Evolutionary conservation across 176 grass and related monocot species (phyloP).

Genomic region (Musa beccarii): DNA sequence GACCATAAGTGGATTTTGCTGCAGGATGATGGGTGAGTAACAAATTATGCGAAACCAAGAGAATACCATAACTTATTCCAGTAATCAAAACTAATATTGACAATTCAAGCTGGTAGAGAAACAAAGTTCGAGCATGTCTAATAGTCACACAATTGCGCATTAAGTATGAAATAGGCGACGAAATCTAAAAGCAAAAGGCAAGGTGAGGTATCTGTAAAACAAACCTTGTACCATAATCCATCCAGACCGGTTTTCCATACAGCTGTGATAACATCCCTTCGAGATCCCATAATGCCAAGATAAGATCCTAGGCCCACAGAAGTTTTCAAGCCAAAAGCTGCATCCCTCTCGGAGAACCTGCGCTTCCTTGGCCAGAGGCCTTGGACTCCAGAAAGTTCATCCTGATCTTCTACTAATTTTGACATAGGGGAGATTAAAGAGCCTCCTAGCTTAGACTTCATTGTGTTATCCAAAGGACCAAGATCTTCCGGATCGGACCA

Average conservation of each 20-base stretch:
- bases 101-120: too few relatives aligned
- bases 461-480: slow-evolving; percentile 69
- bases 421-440: slow-evolving; percentile 34
- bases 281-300: slow-evolving; percentile 97
- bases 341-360: slow-evolving; percentile 88
- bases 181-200: slow-evolving; percentile 8
- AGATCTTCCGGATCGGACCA: slow-evolving; percentile 93
- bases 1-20: too few relatives aligned
- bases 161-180: neutral
- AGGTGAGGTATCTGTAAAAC: slow-evolving; percentile 5
- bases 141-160: neutral
- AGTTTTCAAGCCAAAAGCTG: slow-evolving; percentile 97
- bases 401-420: slow-evolving; percentile 43
- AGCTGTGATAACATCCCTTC: slow-evolving; percentile 86
- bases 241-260: slow-evolving; percentile 90
- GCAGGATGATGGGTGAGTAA: too few relatives aligned
- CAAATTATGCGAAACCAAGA: too few relatives aligned
- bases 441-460: slow-evolving; percentile 53
- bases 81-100: too few relatives aligned
- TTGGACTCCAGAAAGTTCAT: slow-evolving; percentile 41
- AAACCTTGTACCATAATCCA: slow-evolving; percentile 90
- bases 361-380: slow-evolving; percentile 92
- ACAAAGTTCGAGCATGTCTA: neutral
- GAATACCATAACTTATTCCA: too few relatives aligned
- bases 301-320: slow-evolving; percentile 87